These are phyloP conservation scores for Candida tammaniensis DNA, from an alignment of 805 yeast genomes.

Conservation along the genomic window DNA sequence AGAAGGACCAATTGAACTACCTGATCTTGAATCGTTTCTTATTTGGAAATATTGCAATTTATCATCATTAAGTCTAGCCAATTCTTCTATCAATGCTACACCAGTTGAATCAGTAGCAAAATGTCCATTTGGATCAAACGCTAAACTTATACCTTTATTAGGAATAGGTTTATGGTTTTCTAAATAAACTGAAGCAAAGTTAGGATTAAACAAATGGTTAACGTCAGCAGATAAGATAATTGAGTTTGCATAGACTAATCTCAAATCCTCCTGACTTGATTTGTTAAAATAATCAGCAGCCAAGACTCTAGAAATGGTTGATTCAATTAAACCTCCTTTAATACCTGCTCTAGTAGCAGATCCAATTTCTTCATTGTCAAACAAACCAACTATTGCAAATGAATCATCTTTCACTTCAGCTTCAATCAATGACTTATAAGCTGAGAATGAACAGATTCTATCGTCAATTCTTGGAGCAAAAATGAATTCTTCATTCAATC, in stretches of 20 bases:
- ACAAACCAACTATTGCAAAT: slow-evolving; percentile 61
- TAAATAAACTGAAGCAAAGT: slow-evolving; percentile 63
- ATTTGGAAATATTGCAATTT: slow-evolving; percentile 79
- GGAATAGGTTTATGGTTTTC: slow-evolving; percentile 80
- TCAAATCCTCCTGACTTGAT: slow-evolving; percentile 26
- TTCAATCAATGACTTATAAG: slow-evolving; percentile 55
- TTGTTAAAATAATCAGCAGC: slow-evolving; percentile 23
- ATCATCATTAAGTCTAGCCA: slow-evolving; percentile 65
- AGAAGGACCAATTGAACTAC: slow-evolving; percentile 85
- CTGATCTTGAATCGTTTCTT: slow-evolving; percentile 80
- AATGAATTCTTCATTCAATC: slow-evolving; percentile 63
- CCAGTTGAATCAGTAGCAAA: slow-evolving; percentile 83
- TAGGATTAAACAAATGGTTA: slow-evolving; percentile 78
- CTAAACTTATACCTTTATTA: slow-evolving; percentile 68
- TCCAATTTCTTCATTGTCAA: slow-evolving; percentile 84
- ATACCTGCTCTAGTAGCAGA: slow-evolving; percentile 81
- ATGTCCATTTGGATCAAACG: slow-evolving; percentile 76
- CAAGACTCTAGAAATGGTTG: slow-evolving; percentile 57
- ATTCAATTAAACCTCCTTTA: slow-evolving; percentile 69
- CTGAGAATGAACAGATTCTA: slow-evolving; percentile 76
- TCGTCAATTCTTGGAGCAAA: slow-evolving; percentile 86
- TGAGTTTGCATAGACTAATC: slow-evolving; percentile 65
- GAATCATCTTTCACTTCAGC: slow-evolving; percentile 30
- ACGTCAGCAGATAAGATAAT: slow-evolving; percentile 83
- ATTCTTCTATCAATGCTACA: slow-evolving; percentile 62